These are phyloP conservation scores for Pseudopediastrum boryanum DNA, from an alignment of 139 green algal genomes.

Conservation along the genomic window DNA sequence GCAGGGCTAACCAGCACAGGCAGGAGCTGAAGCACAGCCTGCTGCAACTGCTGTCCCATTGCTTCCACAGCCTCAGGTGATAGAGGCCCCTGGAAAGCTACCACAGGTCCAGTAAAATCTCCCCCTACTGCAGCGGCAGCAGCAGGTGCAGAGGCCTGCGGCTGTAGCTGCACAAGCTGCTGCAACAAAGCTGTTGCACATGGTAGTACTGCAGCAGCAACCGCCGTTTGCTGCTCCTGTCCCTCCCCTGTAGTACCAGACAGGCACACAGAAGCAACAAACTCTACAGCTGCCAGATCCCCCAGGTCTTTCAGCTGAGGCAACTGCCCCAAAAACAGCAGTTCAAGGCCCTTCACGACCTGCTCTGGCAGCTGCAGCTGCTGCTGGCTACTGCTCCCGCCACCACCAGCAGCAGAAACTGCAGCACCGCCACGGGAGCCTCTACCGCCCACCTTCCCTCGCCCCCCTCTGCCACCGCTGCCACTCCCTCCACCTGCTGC, in stretches of 20 bases:
- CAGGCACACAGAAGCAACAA: no score
- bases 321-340: slow-evolving; percentile 16
- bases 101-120: no score
- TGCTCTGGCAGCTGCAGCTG: slow-evolving; percentile 11
- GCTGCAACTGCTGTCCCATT: no score
- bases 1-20: no score
- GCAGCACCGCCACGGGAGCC: neutral
- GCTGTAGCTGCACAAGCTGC: neutral
- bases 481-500: neutral
- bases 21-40: neutral
- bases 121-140: neutral
- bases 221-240: no score
- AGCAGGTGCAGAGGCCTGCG: neutral
- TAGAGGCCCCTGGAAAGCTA: no score
- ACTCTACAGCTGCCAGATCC: slow-evolving; percentile 6
- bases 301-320: neutral
- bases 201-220: slow-evolving; percentile 12
- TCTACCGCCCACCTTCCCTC: neutral
- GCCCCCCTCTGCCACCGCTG: neutral
- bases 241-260: no score
- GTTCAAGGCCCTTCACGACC: neutral
- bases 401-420: neutral
- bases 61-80: no score
- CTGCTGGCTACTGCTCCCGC: no score
- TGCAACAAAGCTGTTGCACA: no score